Base-by-base conservation (phyloP, 495 filamentous ascomycete genomes). In the Podospora fimiseda region DNA sequence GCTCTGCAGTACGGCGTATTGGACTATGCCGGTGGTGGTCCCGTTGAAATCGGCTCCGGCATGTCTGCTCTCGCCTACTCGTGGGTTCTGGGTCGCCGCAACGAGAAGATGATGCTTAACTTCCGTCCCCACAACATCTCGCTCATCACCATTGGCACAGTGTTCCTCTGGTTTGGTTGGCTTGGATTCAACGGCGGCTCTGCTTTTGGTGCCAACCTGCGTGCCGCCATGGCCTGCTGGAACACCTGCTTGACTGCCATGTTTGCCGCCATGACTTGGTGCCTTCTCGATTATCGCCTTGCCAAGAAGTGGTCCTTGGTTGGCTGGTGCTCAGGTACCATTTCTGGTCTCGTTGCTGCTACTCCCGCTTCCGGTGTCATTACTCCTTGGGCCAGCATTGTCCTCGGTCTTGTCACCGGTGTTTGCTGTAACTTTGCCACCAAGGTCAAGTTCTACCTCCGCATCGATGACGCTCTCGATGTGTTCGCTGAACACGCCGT, bases 261-360 rank as follows among this genome's bases (percentile, higher is more conserved):
- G 62, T 92, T 96, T 57, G 91, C 78, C 18, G 86, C 88, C 44
- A 85, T 89, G 53, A 85, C 89, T 45, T 98, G 93, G 93, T 83
- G 86, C 56, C 63, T 98, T 43, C 87, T 96, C 61, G 93, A 98
- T 76, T 98, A 83, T 81, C 83, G 93, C 44, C 78, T 98, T 42
- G 93, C 94, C 43, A 84, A 85, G 68, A 98, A 98, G 76, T 97
- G 93, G 93, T 96, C 92, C 2, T 95, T 97, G 80, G 93, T 98
- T 61, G 93, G 93, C 49, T 96, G 93, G 88, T 98, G 93, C 71
- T 98, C 93, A 20, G 93, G 93, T 43, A 83, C 85, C 58, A 94
- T 94, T 66, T 89, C 87, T 0, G 89, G 89, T 45, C 82, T 94
- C 22, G 93, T 98, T 22, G 89, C 89, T 48, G 90, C 90, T 13